phyloP scores from a whole-genome alignment of 2,329 filamentous ascomycete species.

The Microcyclosporella mali region DNA sequence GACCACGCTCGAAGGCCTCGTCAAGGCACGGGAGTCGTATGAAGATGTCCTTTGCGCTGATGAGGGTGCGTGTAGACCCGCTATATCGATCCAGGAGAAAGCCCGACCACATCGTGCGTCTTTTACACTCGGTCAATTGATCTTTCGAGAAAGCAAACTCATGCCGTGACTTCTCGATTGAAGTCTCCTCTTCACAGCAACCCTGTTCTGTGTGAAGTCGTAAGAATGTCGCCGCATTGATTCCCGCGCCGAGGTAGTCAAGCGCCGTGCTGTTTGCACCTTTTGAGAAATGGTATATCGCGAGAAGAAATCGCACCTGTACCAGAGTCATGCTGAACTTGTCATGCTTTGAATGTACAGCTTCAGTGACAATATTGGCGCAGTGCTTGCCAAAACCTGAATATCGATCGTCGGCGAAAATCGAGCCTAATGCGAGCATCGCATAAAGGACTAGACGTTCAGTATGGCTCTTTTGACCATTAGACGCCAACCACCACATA shows the following conservation, averaged over 20 bases:
- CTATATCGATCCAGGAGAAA: constrained; percentile 64
- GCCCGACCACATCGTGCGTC: constrained; percentile 66
- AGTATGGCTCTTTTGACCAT: constrained; percentile 24
- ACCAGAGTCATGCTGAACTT: constrained; percentile 57
- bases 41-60: constrained; percentile 61
- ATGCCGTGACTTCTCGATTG: constrained; percentile 9
- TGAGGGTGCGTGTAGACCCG: constrained; percentile 45
- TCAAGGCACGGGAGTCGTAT: constrained; percentile 59
- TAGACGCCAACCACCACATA: constrained; percentile 50
- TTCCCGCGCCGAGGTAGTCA: constrained; percentile 58
- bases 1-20: constrained; percentile 55
- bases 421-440: constrained; percentile 52
- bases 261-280: constrained; percentile 55
- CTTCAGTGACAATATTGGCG: constrained; percentile 53
- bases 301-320: constrained; percentile 61
- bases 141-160: constrained; percentile 26
- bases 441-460: constrained; percentile 58
- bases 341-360: constrained; percentile 47
- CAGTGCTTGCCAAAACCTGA: constrained; percentile 42
- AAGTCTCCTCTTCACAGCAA: constrained; percentile 17
- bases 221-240: constrained; percentile 55
- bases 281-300: constrained; percentile 59
- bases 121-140: constrained; percentile 57
- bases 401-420: constrained; percentile 47
- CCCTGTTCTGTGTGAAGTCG: constrained; percentile 53